Evolutionary conservation across 352 stramenopile genomes (phyloP), one percentile per base, ranked within the genome.

Genomic region (Ochromonadaceae sp.): DNA sequence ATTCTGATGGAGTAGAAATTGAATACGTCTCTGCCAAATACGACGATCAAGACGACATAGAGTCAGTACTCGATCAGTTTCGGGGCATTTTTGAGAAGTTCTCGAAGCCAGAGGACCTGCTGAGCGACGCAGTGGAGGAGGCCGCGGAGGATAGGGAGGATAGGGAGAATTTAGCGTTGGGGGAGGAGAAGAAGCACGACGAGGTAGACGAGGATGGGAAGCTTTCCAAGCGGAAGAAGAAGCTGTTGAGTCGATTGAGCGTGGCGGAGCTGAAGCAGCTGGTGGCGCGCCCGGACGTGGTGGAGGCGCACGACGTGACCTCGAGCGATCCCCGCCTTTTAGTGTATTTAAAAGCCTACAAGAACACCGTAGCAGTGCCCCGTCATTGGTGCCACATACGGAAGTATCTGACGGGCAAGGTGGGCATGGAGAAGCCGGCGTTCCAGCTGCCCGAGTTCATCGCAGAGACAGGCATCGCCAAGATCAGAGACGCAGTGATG

Each of bases 401-500:
- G 39, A 97, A 98, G 72, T 99, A 98, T 74, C 73, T 99, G 34
- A 90, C 97, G 74, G 90, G 89, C 36, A 15, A 93, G 94, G 67
- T 78, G 92, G 92, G 91, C 30, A 84, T 96, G 42, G 92, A 98
- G 73, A 98, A 98, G 59, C 70, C 78, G 32, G 81, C 89, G 20
- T 97, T 95, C 66, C 65, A 87, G 65, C 76, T 99, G 39, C 93
- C 93, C 5, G 90, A 97, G 56, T 98, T 97, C 69, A 97, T 99
- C 71, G 82, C 89, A 40, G 90, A 96, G 66, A 98, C 93, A 4
- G 92, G 73, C 42, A 78, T 78, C 58, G 53, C 67, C n/a, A 74
- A 76, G 41, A 62, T 79, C 30, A 53, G 74, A 28, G 68, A 72
- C 28, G 58, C 70, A n/a, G 43, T 76, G 26, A 46, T 71, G 32